Evolutionary conservation across 495 filamentous ascomycete species (phyloP).

Genomic region (Penicillium psychrofluorescens): DNA sequence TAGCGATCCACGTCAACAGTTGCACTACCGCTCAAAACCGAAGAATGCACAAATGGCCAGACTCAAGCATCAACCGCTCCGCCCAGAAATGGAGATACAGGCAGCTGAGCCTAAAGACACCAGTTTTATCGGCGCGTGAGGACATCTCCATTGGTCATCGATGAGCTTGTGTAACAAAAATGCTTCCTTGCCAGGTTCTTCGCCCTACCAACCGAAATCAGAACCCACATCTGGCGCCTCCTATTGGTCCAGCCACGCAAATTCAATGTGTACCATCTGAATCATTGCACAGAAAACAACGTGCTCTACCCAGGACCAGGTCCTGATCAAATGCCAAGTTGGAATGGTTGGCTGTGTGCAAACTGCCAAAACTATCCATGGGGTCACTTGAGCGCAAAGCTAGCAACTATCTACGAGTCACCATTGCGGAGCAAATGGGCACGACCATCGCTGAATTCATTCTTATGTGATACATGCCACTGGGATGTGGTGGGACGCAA

Average conservation of each 20-base stretch:
- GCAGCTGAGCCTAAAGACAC: no score
- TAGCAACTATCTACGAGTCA: neutral
- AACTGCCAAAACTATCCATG: neutral
- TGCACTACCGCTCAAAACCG: no score
- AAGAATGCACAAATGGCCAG: no score
- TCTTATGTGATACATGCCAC: constrained; percentile 18
- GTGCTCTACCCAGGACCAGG: neutral
- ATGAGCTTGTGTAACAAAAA: neutral
- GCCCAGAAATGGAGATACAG: no score
- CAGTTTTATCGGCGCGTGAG: no score
- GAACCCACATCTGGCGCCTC: constrained; percentile 13
- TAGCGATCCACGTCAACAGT: no score
- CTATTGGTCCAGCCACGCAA: constrained; percentile 23
- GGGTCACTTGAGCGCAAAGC: no score
- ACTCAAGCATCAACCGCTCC: no score
- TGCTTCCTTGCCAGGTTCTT: constrained; percentile 9
- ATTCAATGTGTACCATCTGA: constrained; percentile 9
- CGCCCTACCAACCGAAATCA: constrained; percentile 16
- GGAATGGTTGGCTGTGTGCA: neutral
- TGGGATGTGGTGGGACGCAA: constrained; percentile 2
- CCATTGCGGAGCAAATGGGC: constrained; percentile 19
- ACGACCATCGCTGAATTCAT: constrained; percentile 6
- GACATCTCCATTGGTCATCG: no score
- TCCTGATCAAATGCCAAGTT: neutral
- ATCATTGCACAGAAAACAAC: neutral